Base-by-base conservation (phyloP, 2,329 filamentous ascomycete genomes). In the Aureobasidium vineae region DNA sequence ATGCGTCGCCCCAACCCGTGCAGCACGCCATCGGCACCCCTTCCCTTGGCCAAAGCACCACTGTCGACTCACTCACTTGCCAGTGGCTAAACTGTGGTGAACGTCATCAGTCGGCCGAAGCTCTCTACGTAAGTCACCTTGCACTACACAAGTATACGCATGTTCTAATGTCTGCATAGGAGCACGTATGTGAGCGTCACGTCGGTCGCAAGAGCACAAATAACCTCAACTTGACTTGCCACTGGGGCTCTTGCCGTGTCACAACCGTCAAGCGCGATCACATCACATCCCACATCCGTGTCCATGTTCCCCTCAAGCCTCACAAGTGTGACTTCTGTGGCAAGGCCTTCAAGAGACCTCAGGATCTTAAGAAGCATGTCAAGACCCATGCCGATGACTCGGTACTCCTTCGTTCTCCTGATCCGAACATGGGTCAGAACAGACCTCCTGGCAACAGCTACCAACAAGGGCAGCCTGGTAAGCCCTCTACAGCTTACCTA, bases 301-400 rank as follows among this genome's bases (percentile, higher is more conserved):
- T 98, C 64, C 95, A 99, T 78, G 94, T 99, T n/a, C 95, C 95
- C 0, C 83, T 99, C 69, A 99, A 99, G 85, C 95, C 95, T 71
- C 95, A 99, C 83, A 98, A 97, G 81, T 99, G 95, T 79, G 93
- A 97, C 77, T 96, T 97, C 80, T 99, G 95, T 76, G 92, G 92
- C 76, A 99, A 99, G 83, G 93, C 93, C 1, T 99, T 99, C 85
- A 99, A 99, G 86, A 90, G 95, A 40, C 95, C 95, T 2, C 95
- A 99, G 81, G 95, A 99, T 82, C 79, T 99, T 74, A 98, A 99
- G 87, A 99, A 99, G 83, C 95, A 99, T 78, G 92, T 98, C 79
- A 99, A 98, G 88, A 98, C 94, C 5, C 94, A 98, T 76, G 94
- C 94, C 73, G 94, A 98, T 75, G 94, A 97, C 79, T 96, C 92